These are phyloP conservation scores for Komagataella kurtzmanii DNA, from an alignment of 805 yeast species.

Conservation along the genomic window DNA sequence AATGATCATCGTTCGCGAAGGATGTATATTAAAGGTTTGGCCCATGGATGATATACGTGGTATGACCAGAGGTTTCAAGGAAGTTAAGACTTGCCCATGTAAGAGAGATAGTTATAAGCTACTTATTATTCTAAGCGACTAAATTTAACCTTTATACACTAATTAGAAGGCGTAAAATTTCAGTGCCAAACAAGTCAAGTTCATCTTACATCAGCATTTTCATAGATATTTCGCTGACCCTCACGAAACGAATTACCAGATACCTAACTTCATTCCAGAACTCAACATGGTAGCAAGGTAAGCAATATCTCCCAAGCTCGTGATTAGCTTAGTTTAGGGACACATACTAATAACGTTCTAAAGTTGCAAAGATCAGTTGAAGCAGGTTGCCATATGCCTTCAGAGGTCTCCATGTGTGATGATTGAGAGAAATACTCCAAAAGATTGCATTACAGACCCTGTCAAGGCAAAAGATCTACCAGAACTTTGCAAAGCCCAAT, in stretches of 20 bases:
- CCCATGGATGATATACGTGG: background rate
- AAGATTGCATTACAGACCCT: constrained; percentile 75
- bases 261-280: background rate
- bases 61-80: background rate
- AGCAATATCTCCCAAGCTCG: constrained; percentile 6
- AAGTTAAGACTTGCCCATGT: too few relatives aligned
- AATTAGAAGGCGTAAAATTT: too few relatives aligned
- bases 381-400: constrained; percentile 89
- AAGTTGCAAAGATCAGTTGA: constrained; percentile 89
- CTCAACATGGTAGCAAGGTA: constrained; percentile 40
- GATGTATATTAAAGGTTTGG: background rate
- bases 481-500: constrained; percentile 74
- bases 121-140: background rate
- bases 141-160: too few relatives aligned
- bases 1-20: background rate
- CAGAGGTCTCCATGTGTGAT: constrained; percentile 96
- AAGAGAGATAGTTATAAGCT: background rate
- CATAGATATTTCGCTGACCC: background rate
- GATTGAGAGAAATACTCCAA: constrained; percentile 80
- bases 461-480: constrained; percentile 68
- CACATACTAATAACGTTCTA: background rate
- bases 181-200: background rate
- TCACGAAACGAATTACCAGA: too few relatives aligned
- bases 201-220: background rate
- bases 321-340: background rate